Evolutionary conservation across 169 alveolate genomes (phyloP).

Genomic region (Cystoisospora suis): DNA sequence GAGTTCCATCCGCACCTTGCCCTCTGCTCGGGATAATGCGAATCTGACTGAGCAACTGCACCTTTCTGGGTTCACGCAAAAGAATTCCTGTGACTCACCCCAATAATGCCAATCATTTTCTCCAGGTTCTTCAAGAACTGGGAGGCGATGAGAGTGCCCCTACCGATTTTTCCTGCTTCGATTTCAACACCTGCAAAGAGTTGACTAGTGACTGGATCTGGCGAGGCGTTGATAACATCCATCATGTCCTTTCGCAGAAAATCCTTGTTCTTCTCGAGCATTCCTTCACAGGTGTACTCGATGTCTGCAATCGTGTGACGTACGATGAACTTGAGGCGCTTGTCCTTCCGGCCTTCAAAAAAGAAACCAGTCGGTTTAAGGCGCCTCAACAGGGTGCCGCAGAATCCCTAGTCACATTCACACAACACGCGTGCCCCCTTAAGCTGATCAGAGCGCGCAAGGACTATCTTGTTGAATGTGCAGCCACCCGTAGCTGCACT

Average conservation of each 20-base stretch:
- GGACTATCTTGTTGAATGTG: too few relatives aligned
- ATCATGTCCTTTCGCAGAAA: slow-evolving; percentile 83
- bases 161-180: slow-evolving; percentile 86
- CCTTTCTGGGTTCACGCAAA: too few relatives aligned
- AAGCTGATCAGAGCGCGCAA: too few relatives aligned
- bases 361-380: slow-evolving; percentile 30
- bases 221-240: slow-evolving; percentile 58
- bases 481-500: too few relatives aligned
- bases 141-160: slow-evolving; percentile 87
- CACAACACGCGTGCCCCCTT: not conserved
- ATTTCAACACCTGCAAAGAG: slow-evolving; percentile 80
- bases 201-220: slow-evolving; percentile 74
- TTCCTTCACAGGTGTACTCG: slow-evolving; percentile 82
- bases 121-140: slow-evolving; percentile 84
- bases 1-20: too few relatives aligned
- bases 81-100: slow-evolving; percentile 33
- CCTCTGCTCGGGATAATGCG: too few relatives aligned
- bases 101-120: slow-evolving; percentile 79
- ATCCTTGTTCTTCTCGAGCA: slow-evolving; percentile 86
- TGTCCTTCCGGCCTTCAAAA: slow-evolving; percentile 78
- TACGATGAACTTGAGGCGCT: slow-evolving; percentile 77
- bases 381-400: slow-evolving; percentile 71
- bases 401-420: slow-evolving; percentile 63
- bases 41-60: too few relatives aligned
- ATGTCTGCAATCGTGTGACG: slow-evolving; percentile 89